These are phyloP conservation scores for Euphorbia celastroides DNA, from an alignment of 441 rosid genomes.

Conservation along the genomic window DNA sequence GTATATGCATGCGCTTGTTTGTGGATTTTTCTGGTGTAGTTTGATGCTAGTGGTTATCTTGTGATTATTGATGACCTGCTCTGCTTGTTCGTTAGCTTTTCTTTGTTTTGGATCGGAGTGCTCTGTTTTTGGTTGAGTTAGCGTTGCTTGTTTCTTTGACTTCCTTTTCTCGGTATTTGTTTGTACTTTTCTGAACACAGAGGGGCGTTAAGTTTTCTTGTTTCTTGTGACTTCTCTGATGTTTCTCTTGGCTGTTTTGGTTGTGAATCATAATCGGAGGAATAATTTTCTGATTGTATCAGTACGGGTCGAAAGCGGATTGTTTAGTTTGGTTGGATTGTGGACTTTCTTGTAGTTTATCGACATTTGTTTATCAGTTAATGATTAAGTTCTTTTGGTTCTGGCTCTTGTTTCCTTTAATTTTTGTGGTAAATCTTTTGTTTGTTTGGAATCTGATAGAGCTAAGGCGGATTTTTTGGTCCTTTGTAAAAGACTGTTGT, in stretches of 20 bases:
- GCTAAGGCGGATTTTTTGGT: too few relatives aligned
- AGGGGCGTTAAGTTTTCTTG: constrained; percentile 6
- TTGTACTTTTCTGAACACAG: neutral
- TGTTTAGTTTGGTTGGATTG: neutral
- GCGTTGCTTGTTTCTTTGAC: neutral
- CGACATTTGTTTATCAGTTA: neutral
- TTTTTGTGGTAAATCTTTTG: too few relatives aligned
- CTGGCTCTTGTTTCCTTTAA: too few relatives aligned
- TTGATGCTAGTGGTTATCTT: neutral
- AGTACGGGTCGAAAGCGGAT: neutral
- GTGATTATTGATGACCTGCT: neutral
- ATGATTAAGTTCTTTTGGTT: too few relatives aligned
- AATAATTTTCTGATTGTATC: neutral
- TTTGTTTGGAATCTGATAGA: too few relatives aligned
- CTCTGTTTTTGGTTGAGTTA: neutral
- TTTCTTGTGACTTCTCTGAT: neutral
- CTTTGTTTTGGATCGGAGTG: neutral
- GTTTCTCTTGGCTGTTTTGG: neutral
- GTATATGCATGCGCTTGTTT: neutral
- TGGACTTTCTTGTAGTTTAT: neutral
- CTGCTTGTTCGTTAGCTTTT: neutral
- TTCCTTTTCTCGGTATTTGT: neutral
- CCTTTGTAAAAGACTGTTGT: too few relatives aligned
- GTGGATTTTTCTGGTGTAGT: neutral
- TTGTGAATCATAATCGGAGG: neutral